Evolutionary conservation across 192 early-diverging fungal genomes (phyloP).

Genomic region (Cetraspora pellucida): DNA sequence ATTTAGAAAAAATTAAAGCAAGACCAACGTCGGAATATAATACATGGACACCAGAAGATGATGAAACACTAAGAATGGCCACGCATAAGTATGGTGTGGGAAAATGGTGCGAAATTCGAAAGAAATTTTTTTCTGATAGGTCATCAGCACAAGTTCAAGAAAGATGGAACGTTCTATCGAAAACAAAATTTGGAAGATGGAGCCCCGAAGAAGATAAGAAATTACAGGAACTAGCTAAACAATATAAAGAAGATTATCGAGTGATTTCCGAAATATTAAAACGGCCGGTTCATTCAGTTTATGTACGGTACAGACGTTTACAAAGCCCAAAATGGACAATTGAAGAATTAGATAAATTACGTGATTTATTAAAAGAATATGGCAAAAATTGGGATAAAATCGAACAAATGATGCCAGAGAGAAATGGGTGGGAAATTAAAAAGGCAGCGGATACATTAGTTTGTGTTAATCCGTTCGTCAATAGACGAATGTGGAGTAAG

Average conservation of each 20-base stretch:
- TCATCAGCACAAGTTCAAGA: neutral
- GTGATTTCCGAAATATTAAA: neutral
- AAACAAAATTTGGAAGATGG: neutral
- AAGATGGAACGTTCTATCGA: neutral
- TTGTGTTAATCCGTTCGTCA: neutral
- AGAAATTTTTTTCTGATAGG: neutral
- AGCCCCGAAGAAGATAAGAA: constrained; percentile 11
- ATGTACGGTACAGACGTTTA: neutral
- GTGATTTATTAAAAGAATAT: neutral
- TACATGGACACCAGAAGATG: constrained; percentile 21
- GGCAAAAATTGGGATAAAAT: constrained; percentile 2
- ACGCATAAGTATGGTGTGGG: neutral
- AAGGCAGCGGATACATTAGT: neutral
- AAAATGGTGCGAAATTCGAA: neutral
- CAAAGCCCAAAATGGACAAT: neutral
- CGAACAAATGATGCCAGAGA: neutral
- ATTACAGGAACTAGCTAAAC: neutral
- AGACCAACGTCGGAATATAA: neutral
- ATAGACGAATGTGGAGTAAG: neutral
- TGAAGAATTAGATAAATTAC: constrained; percentile 5
- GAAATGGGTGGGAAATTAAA: neutral
- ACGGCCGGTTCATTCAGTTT: neutral
- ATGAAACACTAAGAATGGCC: neutral
- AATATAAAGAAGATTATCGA: neutral
- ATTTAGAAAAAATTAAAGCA: neutral